Evolutionary conservation across 257 asterid genomes (phyloP).

Genomic region (Petrea volubilis): DNA sequence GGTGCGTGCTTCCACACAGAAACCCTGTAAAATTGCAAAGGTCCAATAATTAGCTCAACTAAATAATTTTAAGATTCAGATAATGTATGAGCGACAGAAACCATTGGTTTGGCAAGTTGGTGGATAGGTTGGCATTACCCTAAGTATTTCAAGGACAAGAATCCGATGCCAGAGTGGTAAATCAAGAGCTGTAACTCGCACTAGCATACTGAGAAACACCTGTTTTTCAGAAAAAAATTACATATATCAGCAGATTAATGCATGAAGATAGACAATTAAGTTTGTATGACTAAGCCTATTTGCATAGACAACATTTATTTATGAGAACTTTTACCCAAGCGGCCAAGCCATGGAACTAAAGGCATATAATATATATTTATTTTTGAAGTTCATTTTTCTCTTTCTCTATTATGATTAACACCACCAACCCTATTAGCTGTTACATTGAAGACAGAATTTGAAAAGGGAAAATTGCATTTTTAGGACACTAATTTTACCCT

Average conservation of each 20-base stretch:
- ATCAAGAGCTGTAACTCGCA: conserved; percentile 85
- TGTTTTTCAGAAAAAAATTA: conserved; percentile 30
- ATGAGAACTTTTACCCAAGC: too few species aligned
- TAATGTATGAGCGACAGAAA: conserved; percentile 13
- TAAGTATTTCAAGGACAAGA: conserved; percentile 93
- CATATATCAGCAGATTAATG: conserved; percentile 14
- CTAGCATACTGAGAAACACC: conserved; percentile 97
- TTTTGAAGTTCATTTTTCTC: too few species aligned
- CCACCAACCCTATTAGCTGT: too few species aligned
- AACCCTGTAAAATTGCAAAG: conserved; percentile 62
- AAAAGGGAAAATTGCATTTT: too few species aligned
- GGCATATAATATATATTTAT: too few species aligned
- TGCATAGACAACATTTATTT: too few species aligned
- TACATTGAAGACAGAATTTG: too few species aligned
- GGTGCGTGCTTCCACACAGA: conserved; percentile 98
- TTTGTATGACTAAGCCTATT: conserved; percentile 2
- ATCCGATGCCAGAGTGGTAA: conserved; percentile 98
- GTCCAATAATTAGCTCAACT: conserved; percentile 24
- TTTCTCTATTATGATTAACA: too few species aligned
- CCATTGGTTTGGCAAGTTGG: conserved; percentile 11
- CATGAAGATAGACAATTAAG: conserved; percentile 18
- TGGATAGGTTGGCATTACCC: conserved; percentile 55
- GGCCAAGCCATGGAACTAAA: too few species aligned
- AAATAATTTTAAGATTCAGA: conserved; percentile 16
- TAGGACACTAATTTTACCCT: too few species aligned